phyloP scores from a whole-genome alignment of 768 basidiomycete genomes.

The Coprinopsis strossmayeri region DNA sequence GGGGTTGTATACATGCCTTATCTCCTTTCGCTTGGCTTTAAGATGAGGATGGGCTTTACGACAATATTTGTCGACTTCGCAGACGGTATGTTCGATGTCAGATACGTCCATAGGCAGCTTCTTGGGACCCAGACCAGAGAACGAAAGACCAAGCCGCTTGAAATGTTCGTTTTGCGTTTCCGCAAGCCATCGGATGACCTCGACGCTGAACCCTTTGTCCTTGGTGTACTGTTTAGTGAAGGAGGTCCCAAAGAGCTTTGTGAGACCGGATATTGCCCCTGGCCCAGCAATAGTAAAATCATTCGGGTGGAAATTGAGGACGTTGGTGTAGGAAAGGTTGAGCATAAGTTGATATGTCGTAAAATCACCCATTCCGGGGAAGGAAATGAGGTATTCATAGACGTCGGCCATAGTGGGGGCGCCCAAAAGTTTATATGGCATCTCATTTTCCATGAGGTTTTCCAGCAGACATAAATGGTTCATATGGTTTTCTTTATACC shows the following conservation, averaged over 20 bases:
- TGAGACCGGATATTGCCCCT: slow-evolving; percentile 61
- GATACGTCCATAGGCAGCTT: slow-evolving; percentile 51
- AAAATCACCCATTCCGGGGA: slow-evolving; percentile 72
- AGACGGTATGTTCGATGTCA: slow-evolving; percentile 74
- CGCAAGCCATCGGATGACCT: slow-evolving; percentile 60
- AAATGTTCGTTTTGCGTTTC: slow-evolving; percentile 57
- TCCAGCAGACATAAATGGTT: slow-evolving; percentile 63
- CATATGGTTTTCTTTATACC: slow-evolving; percentile 35
- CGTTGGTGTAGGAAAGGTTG: slow-evolving; percentile 48
- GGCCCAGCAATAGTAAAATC: slow-evolving; percentile 69
- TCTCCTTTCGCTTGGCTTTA: slow-evolving; percentile 27
- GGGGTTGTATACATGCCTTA: slow-evolving; percentile 32
- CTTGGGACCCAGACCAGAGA: slow-evolving; percentile 44
- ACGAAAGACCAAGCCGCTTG: slow-evolving; percentile 45
- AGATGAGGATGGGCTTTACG: slow-evolving; percentile 47
- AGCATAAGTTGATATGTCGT: slow-evolving; percentile 63
- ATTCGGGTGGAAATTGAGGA: slow-evolving; percentile 55
- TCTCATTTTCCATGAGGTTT: slow-evolving; percentile 47
- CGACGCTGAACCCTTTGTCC: slow-evolving; percentile 39
- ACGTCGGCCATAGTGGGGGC: slow-evolving; percentile 58
- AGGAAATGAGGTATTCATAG: slow-evolving; percentile 51
- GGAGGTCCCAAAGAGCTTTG: slow-evolving; percentile 52
- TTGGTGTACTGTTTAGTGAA: slow-evolving; percentile 23
- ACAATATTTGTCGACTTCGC: slow-evolving; percentile 75
- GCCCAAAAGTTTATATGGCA: slow-evolving; percentile 40